Conservation (phyloP, 108 stramenopile genomes). For the Seminavis robusta region DNA sequence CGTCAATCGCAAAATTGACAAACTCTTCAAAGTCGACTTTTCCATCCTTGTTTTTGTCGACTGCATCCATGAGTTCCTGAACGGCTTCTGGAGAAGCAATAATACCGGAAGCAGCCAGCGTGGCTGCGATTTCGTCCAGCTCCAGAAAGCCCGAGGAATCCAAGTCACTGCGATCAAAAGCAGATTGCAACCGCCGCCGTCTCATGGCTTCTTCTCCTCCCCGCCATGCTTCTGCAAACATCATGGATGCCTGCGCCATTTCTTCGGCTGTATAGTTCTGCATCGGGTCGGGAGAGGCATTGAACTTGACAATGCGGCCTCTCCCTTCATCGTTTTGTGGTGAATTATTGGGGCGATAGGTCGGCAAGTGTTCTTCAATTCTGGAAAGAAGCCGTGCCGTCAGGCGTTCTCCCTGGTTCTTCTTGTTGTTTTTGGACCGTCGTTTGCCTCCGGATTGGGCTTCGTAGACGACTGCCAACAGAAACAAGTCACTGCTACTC, state of each 20-base stretch:
- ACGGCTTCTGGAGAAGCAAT: conserved; percentile 48
- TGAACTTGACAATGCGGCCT: neutral
- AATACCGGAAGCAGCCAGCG: conserved; percentile 50
- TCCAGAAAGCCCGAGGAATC: conserved; percentile 75
- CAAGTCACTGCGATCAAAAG: conserved; percentile 75
- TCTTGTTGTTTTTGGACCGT: conserved; percentile 6
- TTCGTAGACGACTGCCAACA: conserved; percentile 86
- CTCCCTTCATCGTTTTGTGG: neutral
- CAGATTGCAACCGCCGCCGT: conserved; percentile 49
- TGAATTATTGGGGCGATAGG: conserved; percentile 12
- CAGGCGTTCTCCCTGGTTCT: conserved; percentile 10
- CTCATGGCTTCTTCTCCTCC: conserved; percentile 51
- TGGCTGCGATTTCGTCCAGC: conserved; percentile 50
- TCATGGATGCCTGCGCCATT: neutral
- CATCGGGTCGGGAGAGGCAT: neutral
- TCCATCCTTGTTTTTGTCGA: conserved; percentile 74
- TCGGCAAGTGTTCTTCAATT: too few relatives aligned
- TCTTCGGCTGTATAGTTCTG: too few relatives aligned
- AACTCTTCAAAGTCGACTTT: conserved; percentile 81
- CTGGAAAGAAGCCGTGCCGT: conserved; percentile 3
- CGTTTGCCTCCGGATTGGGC: conserved; percentile 47
- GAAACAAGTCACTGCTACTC: conserved; percentile 83
- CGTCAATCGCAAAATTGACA: conserved; percentile 50
- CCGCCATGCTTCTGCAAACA: conserved; percentile 35
- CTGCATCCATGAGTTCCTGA: conserved; percentile 32